Base-by-base conservation (phyloP, 768 basidiomycete species). In the Calocybe cyanea region DNA sequence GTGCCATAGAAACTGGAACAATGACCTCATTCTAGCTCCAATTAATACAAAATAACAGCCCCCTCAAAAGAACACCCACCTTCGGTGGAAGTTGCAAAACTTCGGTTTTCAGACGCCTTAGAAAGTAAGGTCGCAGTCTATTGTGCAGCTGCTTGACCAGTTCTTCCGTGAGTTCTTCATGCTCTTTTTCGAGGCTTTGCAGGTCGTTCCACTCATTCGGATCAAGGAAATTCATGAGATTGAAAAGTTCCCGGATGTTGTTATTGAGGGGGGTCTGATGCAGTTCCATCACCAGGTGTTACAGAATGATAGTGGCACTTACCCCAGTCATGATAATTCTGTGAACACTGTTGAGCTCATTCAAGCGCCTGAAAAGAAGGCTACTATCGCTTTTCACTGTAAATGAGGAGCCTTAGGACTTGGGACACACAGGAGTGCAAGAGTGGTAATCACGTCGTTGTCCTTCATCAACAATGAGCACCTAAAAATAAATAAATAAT, bases 231-330 rank as follows among this genome's bases (percentile, higher is more conserved):
- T 92, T 90, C 83, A 99, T 92, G 34, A 99, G 74, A 62, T 94
- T 98, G 73, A 98, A 95, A 19, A 99, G 66, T 65, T 99, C 96
- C 38, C 91, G 78, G 18, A 99, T 86, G 59, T 97, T 98, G 70
- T 98, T 98, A 65, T 98, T 98, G 47, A 98, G 64, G 0, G 95
- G 95, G 0, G 96, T 98, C 77, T 92, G 48, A 15, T 31, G 31
- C 15, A 20, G 3, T 31, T 48, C 14, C 55, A 52, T 55, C 35
- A 48, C 19, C 39, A 33, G 17, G 33, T 44, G 40, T 32, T 3
- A 21, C 41, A 42, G 15, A 36, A 52, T 18, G 32, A 24, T 17
- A 31, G 32, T 1, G n/a, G 19, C 23, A 59, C 77, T 59, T 61
- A 85, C 85, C 39, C 92, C 91, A 36, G 94, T 94, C 81, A 94